Percentiles rank a stretch among this genome's conserved stretches.
phyloP scores from a whole-genome alignment of 2,329 filamentous ascomycete species.

The Clarireedia monteithiana region DNA sequence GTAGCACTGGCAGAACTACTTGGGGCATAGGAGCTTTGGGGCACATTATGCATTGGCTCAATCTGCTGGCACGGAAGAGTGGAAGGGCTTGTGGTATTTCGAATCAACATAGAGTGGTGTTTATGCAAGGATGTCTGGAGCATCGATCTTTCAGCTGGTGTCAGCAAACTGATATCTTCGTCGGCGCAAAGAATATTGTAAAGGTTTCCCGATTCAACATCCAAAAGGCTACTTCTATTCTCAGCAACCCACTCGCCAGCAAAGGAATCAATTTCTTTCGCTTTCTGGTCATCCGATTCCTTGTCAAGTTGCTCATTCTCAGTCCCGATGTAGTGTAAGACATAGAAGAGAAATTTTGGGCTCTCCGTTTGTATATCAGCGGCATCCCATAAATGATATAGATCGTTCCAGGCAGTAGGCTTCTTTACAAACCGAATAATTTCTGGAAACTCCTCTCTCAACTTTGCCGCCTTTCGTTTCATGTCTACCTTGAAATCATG shows the following conservation, averaged over 20 bases:
- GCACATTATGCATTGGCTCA: background rate
- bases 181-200: background rate
- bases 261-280: conserved; percentile 12
- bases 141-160: background rate
- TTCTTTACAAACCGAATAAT: conserved; percentile 8
- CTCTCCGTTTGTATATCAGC: conserved; percentile 26
- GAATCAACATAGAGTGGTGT: background rate
- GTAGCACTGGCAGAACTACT: background rate
- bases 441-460: conserved; percentile 3
- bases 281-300: background rate
- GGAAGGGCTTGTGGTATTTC: background rate
- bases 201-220: background rate
- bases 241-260: conserved; percentile 15
- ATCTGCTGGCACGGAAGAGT: background rate
- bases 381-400: conserved; percentile 29
- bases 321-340: conserved; percentile 20
- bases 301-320: conserved; percentile 8
- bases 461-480: conserved; percentile 5
- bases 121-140: background rate
- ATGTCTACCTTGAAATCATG: conserved; percentile 11
- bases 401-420: conserved; percentile 18
- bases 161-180: background rate
- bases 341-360: conserved; percentile 24
- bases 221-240: background rate
- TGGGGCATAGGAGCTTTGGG: background rate